Evolutionary conservation across 2,329 filamentous ascomycete species (phyloP), one percentile per base, ranked within the genome.

Genomic region (Neopestalotiopsis sp.): DNA sequence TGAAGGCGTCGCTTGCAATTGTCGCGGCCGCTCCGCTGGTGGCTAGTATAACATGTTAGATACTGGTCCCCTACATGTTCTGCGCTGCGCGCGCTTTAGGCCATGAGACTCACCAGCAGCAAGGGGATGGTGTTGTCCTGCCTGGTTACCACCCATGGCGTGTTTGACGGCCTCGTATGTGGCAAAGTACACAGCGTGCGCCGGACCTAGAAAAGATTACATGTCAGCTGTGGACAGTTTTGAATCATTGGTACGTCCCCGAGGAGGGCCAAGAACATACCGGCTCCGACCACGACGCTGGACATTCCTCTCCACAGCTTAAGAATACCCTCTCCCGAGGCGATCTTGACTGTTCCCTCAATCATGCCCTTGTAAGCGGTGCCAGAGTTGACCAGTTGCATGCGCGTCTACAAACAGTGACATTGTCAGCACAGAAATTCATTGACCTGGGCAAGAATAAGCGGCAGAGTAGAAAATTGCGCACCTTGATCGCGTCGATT

Each of bases 101-200:
- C 14, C 28, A 24, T 65, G n/a, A 45, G 13, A 68, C 88, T 81
- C 84, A 97, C 94, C 94, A 78, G 95, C 95, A 81, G 96, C 96
- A 67, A 98, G 84, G 38, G 95, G 95, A 79, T 99, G 95, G 79
- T 99, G 95, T 67, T 92, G 91, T 70, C 94, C 94, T 69, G 87
- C 90, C 78, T 92, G 90, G 79, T 98, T 98, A 62, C 95, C 96
- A 69, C 96, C 96, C 85, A 97, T 96, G 59, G 95, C 84, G 77
- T 99, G 95, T 86, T 99, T 99, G 71, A 98, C 95, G 69, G 94
- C 90, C 84, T 99, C 96, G 81, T 98, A 99, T 56, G 96, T 98
- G 67, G 95, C 95, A 82, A 99, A 99, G 81, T 99, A 98, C 69
- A 99, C 94, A 59, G 96, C 96, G 78, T 99, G 96, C 70, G 96